Percentiles rank a stretch among this genome's conserved stretches.
Conservation (phyloP, 2,329 filamentous ascomycete species). For the Penicillium brevicompactum region DNA sequence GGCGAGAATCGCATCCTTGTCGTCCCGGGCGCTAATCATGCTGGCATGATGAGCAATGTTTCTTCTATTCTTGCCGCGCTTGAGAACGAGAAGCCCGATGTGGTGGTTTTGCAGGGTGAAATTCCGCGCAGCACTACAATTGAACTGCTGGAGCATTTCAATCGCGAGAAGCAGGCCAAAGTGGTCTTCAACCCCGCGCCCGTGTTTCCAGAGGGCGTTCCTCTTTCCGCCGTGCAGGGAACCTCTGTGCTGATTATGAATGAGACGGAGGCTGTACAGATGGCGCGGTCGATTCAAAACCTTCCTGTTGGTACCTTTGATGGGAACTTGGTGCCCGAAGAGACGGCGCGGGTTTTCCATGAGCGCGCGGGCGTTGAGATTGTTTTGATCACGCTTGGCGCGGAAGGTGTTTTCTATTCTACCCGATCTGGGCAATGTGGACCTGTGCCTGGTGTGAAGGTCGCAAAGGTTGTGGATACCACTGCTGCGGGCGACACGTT, state of each 20-base stretch:
- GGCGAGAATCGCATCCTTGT: constrained; percentile 71
- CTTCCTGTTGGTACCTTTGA: constrained; percentile 12
- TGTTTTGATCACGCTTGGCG: constrained; percentile 24
- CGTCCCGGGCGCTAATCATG: constrained; percentile 65
- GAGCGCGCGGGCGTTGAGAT: constrained; percentile 18
- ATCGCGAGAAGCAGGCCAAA: constrained; percentile 20
- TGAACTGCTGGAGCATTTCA: constrained; percentile 20
- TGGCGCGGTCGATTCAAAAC: constrained; percentile 20
- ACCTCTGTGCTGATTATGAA: constrained; percentile 27
- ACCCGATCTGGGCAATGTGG: constrained; percentile 17
- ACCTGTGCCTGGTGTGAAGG: constrained; percentile 18
- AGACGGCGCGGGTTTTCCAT: constrained; percentile 20
- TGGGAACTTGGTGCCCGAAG: constrained; percentile 15
- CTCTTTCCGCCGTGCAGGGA: constrained; percentile 32
- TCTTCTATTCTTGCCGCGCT: constrained; percentile 29
- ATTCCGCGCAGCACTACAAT: constrained; percentile 22
- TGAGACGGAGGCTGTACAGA: constrained; percentile 29
- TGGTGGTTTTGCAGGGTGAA: constrained; percentile 25
- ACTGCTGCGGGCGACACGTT: constrained; percentile 26
- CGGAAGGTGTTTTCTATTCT: constrained; percentile 26
- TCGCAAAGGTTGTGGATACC: constrained; percentile 23
- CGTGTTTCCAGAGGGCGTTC: constrained; percentile 69
- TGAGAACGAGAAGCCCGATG: neutral
- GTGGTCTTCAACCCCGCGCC: constrained; percentile 83
- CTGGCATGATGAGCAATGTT: constrained; percentile 34